Percentiles rank a stretch among this genome's conserved stretches.
phyloP scores from a whole-genome alignment of 306 rosid species.

The Leucaena leucocephala region DNA sequence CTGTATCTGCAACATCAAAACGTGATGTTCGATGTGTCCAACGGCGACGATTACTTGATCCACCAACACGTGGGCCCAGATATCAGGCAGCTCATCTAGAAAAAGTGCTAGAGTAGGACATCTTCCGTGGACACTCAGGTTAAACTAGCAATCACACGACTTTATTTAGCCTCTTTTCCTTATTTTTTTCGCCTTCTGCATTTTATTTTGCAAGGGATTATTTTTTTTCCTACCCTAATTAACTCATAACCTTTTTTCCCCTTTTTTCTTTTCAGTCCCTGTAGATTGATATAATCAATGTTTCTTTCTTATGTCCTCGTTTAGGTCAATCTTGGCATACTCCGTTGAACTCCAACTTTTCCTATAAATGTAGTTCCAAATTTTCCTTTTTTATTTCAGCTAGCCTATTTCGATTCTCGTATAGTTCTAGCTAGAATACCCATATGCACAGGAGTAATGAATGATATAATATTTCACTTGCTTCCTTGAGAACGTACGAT shows the following conservation, averaged over 20 bases:
- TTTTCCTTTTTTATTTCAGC: background rate
- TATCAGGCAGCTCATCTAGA: conserved; percentile 66
- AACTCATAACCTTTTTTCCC: background rate
- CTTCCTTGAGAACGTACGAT: background rate
- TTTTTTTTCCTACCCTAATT: conserved; percentile 28
- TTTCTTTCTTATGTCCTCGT: conserved; percentile 22
- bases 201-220: background rate
- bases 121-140: conserved; percentile 20
- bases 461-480: background rate
- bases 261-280: background rate
- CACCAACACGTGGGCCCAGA: conserved; percentile 70
- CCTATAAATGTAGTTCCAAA: background rate
- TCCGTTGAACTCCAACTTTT: conserved; percentile 33
- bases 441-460: background rate
- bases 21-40: conserved; percentile 62
- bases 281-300: conserved; percentile 12
- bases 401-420: background rate
- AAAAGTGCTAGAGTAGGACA: conserved; percentile 39
- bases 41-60: conserved; percentile 80
- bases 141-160: background rate
- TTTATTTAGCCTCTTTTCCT: background rate
- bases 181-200: background rate
- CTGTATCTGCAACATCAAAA: conserved; percentile 54
- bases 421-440: background rate
- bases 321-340: conserved; percentile 29